phyloP scores from a whole-genome alignment of 2,329 filamentous ascomycete species.

The Alternaria panax region DNA sequence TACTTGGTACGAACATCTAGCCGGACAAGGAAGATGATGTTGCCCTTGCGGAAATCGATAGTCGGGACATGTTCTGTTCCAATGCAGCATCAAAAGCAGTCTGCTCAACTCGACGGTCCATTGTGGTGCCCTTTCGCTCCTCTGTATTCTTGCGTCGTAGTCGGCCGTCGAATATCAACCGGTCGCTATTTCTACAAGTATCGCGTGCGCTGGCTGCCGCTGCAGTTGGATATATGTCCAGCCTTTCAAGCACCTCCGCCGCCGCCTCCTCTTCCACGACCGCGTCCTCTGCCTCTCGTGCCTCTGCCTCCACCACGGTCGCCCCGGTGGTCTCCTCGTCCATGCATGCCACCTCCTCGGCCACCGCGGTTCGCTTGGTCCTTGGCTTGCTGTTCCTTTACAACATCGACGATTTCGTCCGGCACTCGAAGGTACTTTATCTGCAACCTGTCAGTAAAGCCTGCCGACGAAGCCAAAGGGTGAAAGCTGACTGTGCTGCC shows the following conservation, averaged over 20 bases:
- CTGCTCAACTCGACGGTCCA: not conserved
- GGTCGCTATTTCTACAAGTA: constrained; percentile 2
- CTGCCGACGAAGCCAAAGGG: not conserved
- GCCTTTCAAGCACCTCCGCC: constrained; percentile 42
- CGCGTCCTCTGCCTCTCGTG: constrained; percentile 61
- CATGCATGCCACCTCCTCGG: constrained; percentile 70
- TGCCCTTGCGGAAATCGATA: constrained; percentile 6
- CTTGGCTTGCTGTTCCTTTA: constrained; percentile 88
- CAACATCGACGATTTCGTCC: constrained; percentile 93
- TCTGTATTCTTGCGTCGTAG: constrained; percentile 1
- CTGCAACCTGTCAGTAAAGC: constrained; percentile 56
- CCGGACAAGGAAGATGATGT: not conserved
- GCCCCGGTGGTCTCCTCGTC: constrained; percentile 62
- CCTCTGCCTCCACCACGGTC: constrained; percentile 59
- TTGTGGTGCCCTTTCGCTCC: not conserved
- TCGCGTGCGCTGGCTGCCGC: constrained; percentile 4
- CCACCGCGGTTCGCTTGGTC: constrained; percentile 67
- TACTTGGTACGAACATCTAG: not conserved
- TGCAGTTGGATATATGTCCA: not conserved
- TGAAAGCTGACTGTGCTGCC: constrained; percentile 85
- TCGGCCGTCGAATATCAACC: not conserved
- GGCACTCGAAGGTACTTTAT: constrained; percentile 98
- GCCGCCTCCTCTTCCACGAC: constrained; percentile 63
- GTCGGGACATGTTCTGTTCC: constrained; percentile 3
- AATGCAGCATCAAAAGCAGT: not conserved